A percentile compares a stretch with the other conserved stretches of the same genome.
Evolutionary conservation across 768 basidiomycete genomes (phyloP).

Genomic region (Leccinum variicolor): DNA sequence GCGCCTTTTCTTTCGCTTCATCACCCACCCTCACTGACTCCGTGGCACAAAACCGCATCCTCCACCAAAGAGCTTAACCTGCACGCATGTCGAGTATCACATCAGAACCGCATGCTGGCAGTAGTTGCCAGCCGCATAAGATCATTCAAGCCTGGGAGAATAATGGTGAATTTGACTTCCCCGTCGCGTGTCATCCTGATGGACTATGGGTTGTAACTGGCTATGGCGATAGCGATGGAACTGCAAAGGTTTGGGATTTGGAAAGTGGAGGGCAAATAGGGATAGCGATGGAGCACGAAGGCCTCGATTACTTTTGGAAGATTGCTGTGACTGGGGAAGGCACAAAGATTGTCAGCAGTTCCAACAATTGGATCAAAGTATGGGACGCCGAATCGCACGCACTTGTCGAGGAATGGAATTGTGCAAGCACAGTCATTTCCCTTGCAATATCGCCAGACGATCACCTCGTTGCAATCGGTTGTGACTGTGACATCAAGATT

Average conservation of each 20-base stretch:
- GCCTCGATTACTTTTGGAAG: too few species aligned
- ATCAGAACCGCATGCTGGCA: too few species aligned
- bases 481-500: not conserved
- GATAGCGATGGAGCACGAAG: not conserved
- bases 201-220: constrained; percentile 2
- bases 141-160: too few species aligned
- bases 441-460: not conserved
- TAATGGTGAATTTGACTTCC: too few species aligned
- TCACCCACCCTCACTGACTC: too few species aligned
- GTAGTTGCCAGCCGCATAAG: too few species aligned
- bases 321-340: not conserved
- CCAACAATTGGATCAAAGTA: not conserved
- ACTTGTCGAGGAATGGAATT: not conserved
- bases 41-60: too few species aligned
- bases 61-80: too few species aligned
- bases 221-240: not conserved
- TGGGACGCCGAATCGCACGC: not conserved
- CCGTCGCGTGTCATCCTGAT: not conserved
- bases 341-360: not conserved
- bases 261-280: constrained; percentile 5
- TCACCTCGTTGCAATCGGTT: not conserved
- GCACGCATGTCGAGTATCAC: too few species aligned
- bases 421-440: too few species aligned
- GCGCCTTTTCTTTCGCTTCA: too few species aligned
- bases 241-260: not conserved